A percentile compares a stretch with the other conserved stretches of the same genome.
phyloP scores from a whole-genome alignment of 2,329 filamentous ascomycete genomes.

The Verticillium dahliae region DNA sequence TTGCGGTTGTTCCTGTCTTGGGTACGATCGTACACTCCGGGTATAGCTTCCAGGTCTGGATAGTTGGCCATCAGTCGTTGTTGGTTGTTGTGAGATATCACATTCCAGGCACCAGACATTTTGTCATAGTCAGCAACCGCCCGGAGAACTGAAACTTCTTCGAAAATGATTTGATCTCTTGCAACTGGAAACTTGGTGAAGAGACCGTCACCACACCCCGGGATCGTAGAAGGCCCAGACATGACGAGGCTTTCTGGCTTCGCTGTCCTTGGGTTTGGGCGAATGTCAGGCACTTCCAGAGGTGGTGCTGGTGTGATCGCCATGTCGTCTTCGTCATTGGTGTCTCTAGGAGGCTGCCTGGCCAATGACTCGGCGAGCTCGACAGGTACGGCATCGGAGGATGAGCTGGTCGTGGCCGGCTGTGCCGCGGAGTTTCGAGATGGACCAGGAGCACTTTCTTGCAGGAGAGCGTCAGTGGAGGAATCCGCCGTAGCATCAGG shows the following conservation, averaged over 20 bases:
- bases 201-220: neutral
- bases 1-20: neutral
- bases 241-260: neutral
- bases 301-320: neutral
- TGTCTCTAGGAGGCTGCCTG: neutral
- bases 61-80: neutral
- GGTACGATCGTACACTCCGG: neutral
- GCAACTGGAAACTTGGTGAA: neutral
- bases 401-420: neutral
- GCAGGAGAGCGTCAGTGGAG: no score
- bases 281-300: neutral
- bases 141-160: neutral
- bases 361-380: neutral
- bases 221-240: neutral
- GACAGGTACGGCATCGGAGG: neutral
- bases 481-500: no score
- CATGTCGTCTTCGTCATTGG: neutral
- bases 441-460: no score
- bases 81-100: neutral
- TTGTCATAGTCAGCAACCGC: neutral
- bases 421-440: no score
- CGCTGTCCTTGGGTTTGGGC: neutral
- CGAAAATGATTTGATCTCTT: neutral
- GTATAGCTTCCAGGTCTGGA: neutral
- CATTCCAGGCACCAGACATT: neutral